Base-by-base conservation (phyloP, 768 basidiomycete species). In the Podaxis sp. region DNA sequence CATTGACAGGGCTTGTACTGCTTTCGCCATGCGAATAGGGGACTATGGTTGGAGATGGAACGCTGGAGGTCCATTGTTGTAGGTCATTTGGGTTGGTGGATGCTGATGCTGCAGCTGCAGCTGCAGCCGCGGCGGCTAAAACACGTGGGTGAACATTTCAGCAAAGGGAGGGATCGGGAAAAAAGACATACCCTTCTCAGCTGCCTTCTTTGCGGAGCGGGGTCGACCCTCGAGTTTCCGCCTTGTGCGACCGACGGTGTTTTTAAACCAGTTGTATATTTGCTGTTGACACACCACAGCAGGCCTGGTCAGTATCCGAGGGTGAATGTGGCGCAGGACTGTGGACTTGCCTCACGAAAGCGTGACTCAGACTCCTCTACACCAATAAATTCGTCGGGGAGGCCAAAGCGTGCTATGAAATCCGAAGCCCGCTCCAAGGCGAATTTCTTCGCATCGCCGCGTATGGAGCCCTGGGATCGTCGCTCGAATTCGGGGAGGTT, bases 191-290 rank as follows among this genome's bases (percentile, higher is more conserved):
- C 83, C 78, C 74, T 82, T 85, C 70, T 85, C 84, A 38, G 80
- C 73, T 8, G 75, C 69, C 65, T 80, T 82, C 71, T 82, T 85
- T 50, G 79, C 76, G 41, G 84, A 78, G 49, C 83, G 76, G 1
- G 83, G 79, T 27, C 81, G 76, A 5, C 85, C 84, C 64, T 85
- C 85, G 50, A 81, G 73, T 69, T 85, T 85, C 52, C 85, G 76
- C 58, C 85, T 76, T 6, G 81, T 84, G 36, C 86, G 78, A 5
- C 86, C 86, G 59, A 85, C 82, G 17, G 86, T 86, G 71, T 88
- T 88, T 74, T 88, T 88, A 74, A 85, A 88, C 86, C 86, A 88
- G 67, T 87, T 87, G 75, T 88, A 88, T 61, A 88, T 85, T 82
- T 86, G 85, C 85, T 87, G 74, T 69, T 66, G 59, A 9, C 47